Base-by-base conservation (phyloP, 345 rosid species). In the Corchorus olitorius region DNA sequence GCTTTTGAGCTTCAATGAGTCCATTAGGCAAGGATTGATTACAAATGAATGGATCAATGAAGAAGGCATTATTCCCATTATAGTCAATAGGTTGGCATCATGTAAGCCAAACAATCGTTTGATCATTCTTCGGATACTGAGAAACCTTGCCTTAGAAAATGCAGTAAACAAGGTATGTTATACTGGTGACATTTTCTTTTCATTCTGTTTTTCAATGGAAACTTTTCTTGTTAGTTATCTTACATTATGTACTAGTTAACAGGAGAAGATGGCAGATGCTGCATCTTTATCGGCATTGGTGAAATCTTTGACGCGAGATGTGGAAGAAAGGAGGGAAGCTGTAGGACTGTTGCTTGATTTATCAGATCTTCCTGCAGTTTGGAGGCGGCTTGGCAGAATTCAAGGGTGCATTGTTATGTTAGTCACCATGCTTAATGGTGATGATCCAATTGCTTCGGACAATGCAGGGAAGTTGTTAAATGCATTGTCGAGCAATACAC, bases 401-500 rank as follows among this genome's bases (percentile, higher is more conserved):
- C 93, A 88, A 70, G 96, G 96, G 22, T 89, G 90, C 77, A 88
- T 91, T 59, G 92, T 91, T 56, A 84, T 87, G 91, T 72, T 91
- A 76, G 92, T 88, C 13, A 77, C 89, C 6, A 80, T 87, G 65
- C 87, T 87, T 63, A 86, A 82, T 54, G 87, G 86, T 22, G 88
- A 88, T 35, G 96, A 91, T 74, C 69, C 80, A 7, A 10, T 73
- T 35, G 91, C 92, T 59, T 88, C 93, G 1, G 61, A 55, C 17
- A 84, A 89, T 85, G 93, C 96, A 0, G 77, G 74, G 59, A 87
- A 81, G 81, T 77, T 91, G 81, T 79, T 91, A 75, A 80, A 72
- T 83, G 83, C 88, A 37, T 78, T 91, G 76, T 91, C 93, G 4
- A 80, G 84, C 85, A 89, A 87, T 63, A 82, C 90, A 9, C 96